Evolutionary conservation across 1,139 yeast species (phyloP), one percentile per base, ranked within the genome.

Genomic region (Meyerozyma sp.): DNA sequence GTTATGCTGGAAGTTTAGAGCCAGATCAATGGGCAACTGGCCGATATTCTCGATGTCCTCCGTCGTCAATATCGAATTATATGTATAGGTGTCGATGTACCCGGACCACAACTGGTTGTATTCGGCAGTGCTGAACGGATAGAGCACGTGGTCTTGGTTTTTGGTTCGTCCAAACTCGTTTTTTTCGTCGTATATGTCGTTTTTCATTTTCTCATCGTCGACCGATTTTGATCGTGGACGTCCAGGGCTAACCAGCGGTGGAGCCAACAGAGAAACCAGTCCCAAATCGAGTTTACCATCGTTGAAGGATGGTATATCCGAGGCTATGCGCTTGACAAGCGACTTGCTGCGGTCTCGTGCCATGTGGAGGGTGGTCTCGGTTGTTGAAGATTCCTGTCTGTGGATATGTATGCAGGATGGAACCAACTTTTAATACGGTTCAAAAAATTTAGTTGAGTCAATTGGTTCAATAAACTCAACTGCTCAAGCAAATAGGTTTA

Each of bases 321-420:
- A 59, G 4, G 77, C 76, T 34, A 72, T 68, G 43, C 58, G 56
- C 45, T 68, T 68, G 2, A 79, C 83, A 46, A 78, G 71, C 4
- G 85, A 79, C 46, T 73, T 70, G 43, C 81, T 70, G 56, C 84
- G 61, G 20, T 54, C 57, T 46, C 77, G 56, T 39, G 68, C 53
- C 73, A 67, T 68, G 41, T 10, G 29, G 23, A 45, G 20, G 20
- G 36, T 16, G 18, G 18, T 20, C 29, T 23, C 14, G 21, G 16
- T 7, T n/a, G 29, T 27, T 27, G 29, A 27, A 27, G 29, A 11
- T 10, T 27, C 29, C 29, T 27, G 29, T 27, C 5, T n/a, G 5
- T 20, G 8, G 25, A 8, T 20, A 29, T n/a, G 2, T 36, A 36
- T 20, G 39, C 20, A 26, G 25, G 26, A 14, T 3, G 25, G 10